Percentiles rank a stretch among this genome's conserved stretches.
Evolutionary conservation across 2,329 filamentous ascomycete genomes (phyloP).

Genomic region (Pseudogymnoascus sp.): DNA sequence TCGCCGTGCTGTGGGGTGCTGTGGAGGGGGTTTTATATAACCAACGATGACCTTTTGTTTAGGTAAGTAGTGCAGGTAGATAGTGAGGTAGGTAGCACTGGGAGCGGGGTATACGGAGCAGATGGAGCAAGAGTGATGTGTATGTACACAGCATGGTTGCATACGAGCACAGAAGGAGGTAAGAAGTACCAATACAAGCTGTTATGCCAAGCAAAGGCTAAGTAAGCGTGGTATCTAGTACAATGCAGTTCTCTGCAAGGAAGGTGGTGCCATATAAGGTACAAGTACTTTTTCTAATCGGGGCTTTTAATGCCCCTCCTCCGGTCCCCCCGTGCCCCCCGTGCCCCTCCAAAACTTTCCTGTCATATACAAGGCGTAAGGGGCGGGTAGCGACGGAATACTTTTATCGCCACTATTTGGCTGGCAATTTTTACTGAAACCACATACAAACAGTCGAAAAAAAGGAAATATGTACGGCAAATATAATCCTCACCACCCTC

Average conservation of each 20-base stretch:
- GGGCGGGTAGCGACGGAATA: not conserved
- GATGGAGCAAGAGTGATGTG: not conserved
- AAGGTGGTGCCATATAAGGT: conserved; percentile 1
- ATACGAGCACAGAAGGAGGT: not conserved
- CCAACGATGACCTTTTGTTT: not conserved
- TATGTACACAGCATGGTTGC: not conserved
- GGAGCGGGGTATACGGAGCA: not conserved
- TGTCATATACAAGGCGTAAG: not conserved
- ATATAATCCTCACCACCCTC: not conserved
- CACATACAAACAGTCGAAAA: not conserved
- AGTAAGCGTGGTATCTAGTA: not conserved
- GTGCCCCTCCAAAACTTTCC: conserved; percentile 6
- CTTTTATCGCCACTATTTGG: conserved; percentile 5
- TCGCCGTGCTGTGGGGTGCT: not conserved
- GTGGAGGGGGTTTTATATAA: not conserved
- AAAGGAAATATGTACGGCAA: not conserved
- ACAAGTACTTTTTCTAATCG: not conserved
- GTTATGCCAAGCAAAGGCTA: not conserved
- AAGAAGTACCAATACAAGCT: not conserved
- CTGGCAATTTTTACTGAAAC: not conserved
- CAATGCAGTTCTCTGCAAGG: not conserved
- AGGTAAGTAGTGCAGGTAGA: not conserved
- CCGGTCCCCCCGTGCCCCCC: not conserved
- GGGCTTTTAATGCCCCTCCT: not conserved
- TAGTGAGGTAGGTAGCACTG: not conserved